phyloP scores from a whole-genome alignment of 768 basidiomycete genomes.

The Lyophyllum semitale region DNA sequence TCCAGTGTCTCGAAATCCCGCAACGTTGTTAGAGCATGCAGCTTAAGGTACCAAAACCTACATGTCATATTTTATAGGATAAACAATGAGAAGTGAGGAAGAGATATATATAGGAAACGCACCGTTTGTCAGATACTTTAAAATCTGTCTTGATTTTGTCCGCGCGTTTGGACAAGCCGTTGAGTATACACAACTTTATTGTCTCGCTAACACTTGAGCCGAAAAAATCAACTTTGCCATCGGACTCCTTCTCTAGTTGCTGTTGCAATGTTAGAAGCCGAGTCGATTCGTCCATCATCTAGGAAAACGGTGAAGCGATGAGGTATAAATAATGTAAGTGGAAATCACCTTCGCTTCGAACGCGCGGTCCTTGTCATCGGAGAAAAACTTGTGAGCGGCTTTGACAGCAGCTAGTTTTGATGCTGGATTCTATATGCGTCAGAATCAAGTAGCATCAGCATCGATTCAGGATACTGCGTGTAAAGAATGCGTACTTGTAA shows the following conservation, averaged over 20 bases:
- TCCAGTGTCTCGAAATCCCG: slow-evolving; percentile 89
- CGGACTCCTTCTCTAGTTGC: slow-evolving; percentile 82
- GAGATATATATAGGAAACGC: slow-evolving; percentile 18
- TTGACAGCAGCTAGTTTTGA: slow-evolving; percentile 74
- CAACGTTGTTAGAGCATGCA: slow-evolving; percentile 77
- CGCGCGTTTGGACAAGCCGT: slow-evolving; percentile 82
- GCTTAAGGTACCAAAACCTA: slow-evolving; percentile 94
- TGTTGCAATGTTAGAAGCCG: slow-evolving; percentile 82
- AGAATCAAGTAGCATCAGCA: neutral
- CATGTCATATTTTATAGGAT: neutral
- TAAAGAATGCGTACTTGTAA: slow-evolving; percentile 50
- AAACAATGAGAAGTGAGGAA: neutral
- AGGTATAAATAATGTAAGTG: neutral
- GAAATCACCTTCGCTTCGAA: slow-evolving; percentile 85
- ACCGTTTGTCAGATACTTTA: slow-evolving; percentile 96
- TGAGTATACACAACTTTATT: slow-evolving; percentile 73
- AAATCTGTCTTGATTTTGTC: slow-evolving; percentile 89
- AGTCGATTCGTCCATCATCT: slow-evolving; percentile 92
- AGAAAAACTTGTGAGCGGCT: slow-evolving; percentile 89
- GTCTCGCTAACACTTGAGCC: slow-evolving; percentile 88
- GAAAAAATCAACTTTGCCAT: slow-evolving; percentile 78
- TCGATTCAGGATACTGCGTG: neutral
- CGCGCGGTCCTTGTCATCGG: slow-evolving; percentile 86
- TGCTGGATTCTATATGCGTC: slow-evolving; percentile 62
- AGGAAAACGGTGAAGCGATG: neutral